Base-by-base conservation (phyloP, 2,329 filamentous ascomycete species). In the Penicillium sp. region DNA sequence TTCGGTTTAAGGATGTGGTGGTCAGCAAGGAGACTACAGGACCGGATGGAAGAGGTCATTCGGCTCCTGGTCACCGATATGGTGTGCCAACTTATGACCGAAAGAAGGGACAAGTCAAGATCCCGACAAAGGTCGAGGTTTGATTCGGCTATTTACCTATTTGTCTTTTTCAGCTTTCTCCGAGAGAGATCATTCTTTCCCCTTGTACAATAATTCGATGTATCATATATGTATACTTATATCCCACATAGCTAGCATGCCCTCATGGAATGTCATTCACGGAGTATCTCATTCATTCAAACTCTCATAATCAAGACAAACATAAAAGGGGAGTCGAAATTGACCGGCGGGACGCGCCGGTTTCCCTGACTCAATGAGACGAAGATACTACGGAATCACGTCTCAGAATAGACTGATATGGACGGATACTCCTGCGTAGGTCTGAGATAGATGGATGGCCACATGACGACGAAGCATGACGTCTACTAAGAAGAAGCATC, bases 51-150 rank as follows among this genome's bases (percentile, higher is more conserved):
- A 77, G 82, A 63, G 77, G 77, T 30, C 68, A 72, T 21, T 70
- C 69, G 57, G 83, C 81, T 26, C 80, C 82, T 20, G 84, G 84
- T 14, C 79, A 77, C 63, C 75, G 83, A 61, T 87, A 87, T 65
- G 84, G 84, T 64, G 77, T 85, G 58, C 84, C 84, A 49, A 79
- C 79, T 63, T 74, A 83, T 64, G 84, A 86, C 60, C 74, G 84
- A 59, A 86, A 86, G 78, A 81, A 81, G 71, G 84, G 83, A 23
- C 73, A 78, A 60, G 74, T 85, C 64, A 87, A 87, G 77, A 85
- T 87, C 60, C 83, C 84, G 12, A 84, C 79, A 21, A 78, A 75
- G 61, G 83, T 86, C 48, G 79, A 81, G 62, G 75, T 76, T 46
- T 78, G 70, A 65, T 52, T 18, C n/a, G 16, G 18, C 23, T 43